Evolutionary conservation across 257 asterid genomes (phyloP), one percentile per base, ranked within the genome.

Genomic region (Linderniella brevidens): DNA sequence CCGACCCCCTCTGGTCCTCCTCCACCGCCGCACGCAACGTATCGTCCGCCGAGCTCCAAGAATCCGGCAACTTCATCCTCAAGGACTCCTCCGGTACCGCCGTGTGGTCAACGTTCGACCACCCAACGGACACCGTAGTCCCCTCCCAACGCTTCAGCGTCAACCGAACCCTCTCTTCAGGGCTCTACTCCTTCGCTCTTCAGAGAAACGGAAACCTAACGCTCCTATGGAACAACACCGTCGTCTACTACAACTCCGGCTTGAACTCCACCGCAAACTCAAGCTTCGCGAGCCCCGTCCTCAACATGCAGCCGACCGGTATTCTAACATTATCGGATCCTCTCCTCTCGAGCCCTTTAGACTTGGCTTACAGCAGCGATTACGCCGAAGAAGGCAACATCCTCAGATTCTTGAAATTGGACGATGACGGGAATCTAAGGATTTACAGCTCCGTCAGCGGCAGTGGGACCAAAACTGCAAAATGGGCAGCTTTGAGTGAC

Each of bases 401-500:
- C 19, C 25, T 81, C 17, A 68, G 96, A 63, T 81, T 74, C 46
- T 50, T 86, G 48, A 78, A 68, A 59, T 56, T 86, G 25, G 96
- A 80, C 19, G 36, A 1, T 36, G 96, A 86, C 68, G 93, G 96
- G 1, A 86, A 86, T 72, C 64, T 86, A 58, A 72, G 86, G 37
- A 76, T 86, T 58, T 79, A 82, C 40, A 82, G 92, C 50, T 70
- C 74, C 12, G 13, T 50, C 4, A 60, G 46, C 46, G 79, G 79
- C 11, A 68, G 78, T 68, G 77, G 83, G 9, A 52, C 41, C 18
- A 40, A 49, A 58, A 50, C 20, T 29, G 49, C 55, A 53, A 74
- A 70, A 42, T 86, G 96, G 96, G 75, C 96, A 56, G 94, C 94
- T 18, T 64, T 86, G 51, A 64, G 75, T 41, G 79, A 86, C 70